These are phyloP conservation scores for Hibiscus tridactylites DNA, from an alignment of 345 rosid genomes.

Conservation along the genomic window DNA sequence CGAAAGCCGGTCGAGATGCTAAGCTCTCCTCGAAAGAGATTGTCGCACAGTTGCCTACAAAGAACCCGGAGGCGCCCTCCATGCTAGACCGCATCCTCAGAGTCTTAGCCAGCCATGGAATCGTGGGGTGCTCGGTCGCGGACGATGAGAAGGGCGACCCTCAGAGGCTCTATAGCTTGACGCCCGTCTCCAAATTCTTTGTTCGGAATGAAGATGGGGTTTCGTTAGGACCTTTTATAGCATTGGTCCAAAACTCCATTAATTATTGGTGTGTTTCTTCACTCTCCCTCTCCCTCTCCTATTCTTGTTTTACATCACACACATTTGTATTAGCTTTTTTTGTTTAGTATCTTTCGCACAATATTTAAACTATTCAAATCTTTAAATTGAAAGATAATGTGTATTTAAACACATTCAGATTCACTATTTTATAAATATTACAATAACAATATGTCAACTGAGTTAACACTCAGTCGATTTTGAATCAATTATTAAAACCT, in stretches of 20 bases:
- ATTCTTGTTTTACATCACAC: too few relatives aligned
- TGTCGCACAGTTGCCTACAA: background rate
- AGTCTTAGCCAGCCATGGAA: background rate
- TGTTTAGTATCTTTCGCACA: too few relatives aligned
- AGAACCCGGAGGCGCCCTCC: background rate
- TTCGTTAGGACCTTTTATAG: background rate
- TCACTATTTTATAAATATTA: too few relatives aligned
- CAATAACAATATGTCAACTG: too few relatives aligned
- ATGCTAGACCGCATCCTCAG: background rate
- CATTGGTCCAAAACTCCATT: background rate
- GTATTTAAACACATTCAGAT: too few relatives aligned
- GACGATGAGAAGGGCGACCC: background rate
- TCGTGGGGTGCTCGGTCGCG: background rate
- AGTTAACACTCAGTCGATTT: too few relatives aligned
- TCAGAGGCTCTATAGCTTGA: background rate
- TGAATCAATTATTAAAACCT: too few relatives aligned
- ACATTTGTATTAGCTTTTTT: too few relatives aligned
- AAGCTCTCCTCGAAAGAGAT: conserved; percentile 27
- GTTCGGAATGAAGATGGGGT: background rate
- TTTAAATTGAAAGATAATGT: too few relatives aligned
- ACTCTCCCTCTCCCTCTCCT: background rate
- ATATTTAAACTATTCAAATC: too few relatives aligned
- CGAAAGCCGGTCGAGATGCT: conserved; percentile 17
- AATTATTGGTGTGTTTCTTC: background rate
- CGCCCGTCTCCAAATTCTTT: background rate